A percentile compares a stretch with the other conserved stretches of the same genome.
Conservation (phyloP, 805 yeast species). For the Zygoascus ofunaensis region DNA sequence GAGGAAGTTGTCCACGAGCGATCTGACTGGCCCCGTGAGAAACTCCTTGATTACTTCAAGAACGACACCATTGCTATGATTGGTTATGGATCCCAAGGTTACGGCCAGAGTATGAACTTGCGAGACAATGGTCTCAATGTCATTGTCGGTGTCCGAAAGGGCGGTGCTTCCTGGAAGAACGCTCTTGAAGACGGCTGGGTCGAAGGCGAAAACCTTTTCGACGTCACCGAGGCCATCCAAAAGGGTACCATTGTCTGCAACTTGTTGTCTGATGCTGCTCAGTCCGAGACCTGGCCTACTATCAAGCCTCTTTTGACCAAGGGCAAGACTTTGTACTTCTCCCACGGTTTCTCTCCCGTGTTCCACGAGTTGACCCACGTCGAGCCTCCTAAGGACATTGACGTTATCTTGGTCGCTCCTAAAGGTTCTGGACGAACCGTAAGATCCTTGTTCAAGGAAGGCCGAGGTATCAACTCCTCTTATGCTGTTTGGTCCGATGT, state of each 20-base stretch:
- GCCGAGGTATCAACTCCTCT: conserved; percentile 99
- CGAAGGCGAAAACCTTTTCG: conserved; percentile 96
- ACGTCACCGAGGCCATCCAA: conserved; percentile 83
- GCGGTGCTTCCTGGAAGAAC: conserved; percentile 99
- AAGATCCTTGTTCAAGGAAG: conserved; percentile 98
- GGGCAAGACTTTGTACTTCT: conserved; percentile 97
- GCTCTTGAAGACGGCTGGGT: conserved; percentile 99
- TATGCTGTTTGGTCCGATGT: conserved; percentile 99
- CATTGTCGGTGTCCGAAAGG: conserved; percentile 94
- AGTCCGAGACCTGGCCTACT: conserved; percentile 92
- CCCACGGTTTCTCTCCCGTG: conserved; percentile 99
- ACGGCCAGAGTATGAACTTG: conserved; percentile 98
- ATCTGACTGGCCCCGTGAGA: conserved; percentile 99
- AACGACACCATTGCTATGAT: conserved; percentile 94
- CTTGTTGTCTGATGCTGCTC: conserved; percentile 98
- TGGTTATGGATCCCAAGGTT: conserved; percentile 99
- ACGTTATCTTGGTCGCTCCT: conserved; percentile 98
- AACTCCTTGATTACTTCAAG: conserved; percentile 92
- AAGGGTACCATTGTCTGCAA: conserved; percentile 95
- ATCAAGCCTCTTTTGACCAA: conserved; percentile 75
- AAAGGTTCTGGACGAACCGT: conserved; percentile 99
- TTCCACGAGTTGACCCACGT: conserved; percentile 96
- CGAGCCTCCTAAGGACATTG: conserved; percentile 89
- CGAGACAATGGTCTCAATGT: conserved; percentile 98
- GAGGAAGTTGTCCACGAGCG: conserved; percentile 96